Conservation (phyloP, 1,284 basidiomycete species). For the Rhodotorula sp. region DNA sequence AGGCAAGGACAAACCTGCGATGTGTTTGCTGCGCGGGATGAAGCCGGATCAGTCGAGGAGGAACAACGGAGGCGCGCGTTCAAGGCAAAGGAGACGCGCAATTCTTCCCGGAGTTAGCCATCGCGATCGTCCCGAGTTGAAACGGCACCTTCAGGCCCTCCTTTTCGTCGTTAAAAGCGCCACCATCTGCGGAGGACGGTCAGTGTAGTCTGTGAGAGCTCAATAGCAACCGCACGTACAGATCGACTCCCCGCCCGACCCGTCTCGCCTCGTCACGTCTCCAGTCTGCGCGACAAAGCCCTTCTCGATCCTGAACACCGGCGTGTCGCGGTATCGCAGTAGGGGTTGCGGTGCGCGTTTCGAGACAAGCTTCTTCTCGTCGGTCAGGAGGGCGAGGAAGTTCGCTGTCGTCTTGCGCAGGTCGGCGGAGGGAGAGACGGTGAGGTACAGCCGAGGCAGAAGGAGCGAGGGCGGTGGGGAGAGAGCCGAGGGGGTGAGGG, state of each 20-base stretch:
- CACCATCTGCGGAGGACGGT: slow-evolving; percentile 49
- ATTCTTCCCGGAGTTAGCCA: slow-evolving; percentile 59
- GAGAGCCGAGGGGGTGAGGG: slow-evolving; percentile 5
- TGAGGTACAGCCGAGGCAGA: slow-evolving; percentile 35
- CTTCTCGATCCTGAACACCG: slow-evolving; percentile 57
- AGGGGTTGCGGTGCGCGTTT: slow-evolving; percentile 59
- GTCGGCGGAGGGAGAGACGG: slow-evolving; percentile 47
- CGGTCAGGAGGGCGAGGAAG: slow-evolving; percentile 58
- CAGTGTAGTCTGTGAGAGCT: neutral
- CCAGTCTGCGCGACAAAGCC: slow-evolving; percentile 60
- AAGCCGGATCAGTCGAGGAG: neutral
- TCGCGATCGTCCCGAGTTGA: slow-evolving; percentile 56
- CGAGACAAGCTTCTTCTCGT: slow-evolving; percentile 55
- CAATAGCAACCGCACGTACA: slow-evolving; percentile 32
- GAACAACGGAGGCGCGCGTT: accelerated
- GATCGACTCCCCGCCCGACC: slow-evolving; percentile 58
- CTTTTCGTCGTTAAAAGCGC: slow-evolving; percentile 59
- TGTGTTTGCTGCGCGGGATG: slow-evolving; percentile 28
- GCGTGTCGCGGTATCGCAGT: slow-evolving; percentile 55
- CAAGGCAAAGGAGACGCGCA: slow-evolving; percentile 3
- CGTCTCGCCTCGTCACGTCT: slow-evolving; percentile 59
- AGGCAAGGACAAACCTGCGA: slow-evolving; percentile 30
- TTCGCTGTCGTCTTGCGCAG: slow-evolving; percentile 58
- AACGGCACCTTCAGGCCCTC: slow-evolving; percentile 55
- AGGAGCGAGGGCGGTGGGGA: slow-evolving; percentile 36